A percentile compares a stretch with the other conserved stretches of the same genome.
Conservation (phyloP, 1,139 yeast genomes). For the Suhomyces yuchorum region DNA sequence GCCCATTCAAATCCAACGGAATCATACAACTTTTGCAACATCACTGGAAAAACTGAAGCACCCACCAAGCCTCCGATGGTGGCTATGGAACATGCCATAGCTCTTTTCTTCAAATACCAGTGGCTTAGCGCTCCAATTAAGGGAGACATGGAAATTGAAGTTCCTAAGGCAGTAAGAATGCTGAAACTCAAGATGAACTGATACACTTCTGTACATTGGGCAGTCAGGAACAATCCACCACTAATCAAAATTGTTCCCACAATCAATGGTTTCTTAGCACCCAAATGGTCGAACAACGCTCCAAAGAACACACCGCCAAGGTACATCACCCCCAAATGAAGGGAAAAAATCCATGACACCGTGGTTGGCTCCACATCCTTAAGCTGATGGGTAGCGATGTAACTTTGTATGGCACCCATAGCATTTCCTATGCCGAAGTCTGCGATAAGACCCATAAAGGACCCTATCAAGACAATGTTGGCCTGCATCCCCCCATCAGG, state of each 20-base stretch:
- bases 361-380: conserved; percentile 40
- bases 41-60: conserved; percentile 59
- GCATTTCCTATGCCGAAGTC: conserved; percentile 65
- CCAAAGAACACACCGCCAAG: conserved; percentile 64
- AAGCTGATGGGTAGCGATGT: conserved; percentile 54
- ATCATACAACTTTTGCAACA: conserved; percentile 50
- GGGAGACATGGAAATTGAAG: conserved; percentile 60
- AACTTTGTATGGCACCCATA: conserved; percentile 63
- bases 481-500: conserved; percentile 69
- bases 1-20: conserved; percentile 64
- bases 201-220: conserved; percentile 52
- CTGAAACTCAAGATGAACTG: conserved; percentile 65
- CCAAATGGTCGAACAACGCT: conserved; percentile 58
- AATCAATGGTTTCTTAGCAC: conserved; percentile 50
- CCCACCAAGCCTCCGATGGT: conserved; percentile 67
- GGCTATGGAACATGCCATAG: conserved; percentile 57
- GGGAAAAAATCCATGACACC: conserved; percentile 66
- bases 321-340: conserved; percentile 57
- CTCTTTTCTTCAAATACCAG: conserved; percentile 60
- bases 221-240: conserved; percentile 54
- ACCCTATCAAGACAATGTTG: conserved; percentile 61
- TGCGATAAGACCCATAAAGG: conserved; percentile 59
- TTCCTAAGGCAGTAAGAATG: conserved; percentile 56
- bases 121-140: conserved; percentile 61
- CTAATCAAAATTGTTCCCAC: conserved; percentile 49